Evolutionary conservation across 805 yeast species (phyloP).

Genomic region (Zygosaccharomyces siamensis): DNA sequence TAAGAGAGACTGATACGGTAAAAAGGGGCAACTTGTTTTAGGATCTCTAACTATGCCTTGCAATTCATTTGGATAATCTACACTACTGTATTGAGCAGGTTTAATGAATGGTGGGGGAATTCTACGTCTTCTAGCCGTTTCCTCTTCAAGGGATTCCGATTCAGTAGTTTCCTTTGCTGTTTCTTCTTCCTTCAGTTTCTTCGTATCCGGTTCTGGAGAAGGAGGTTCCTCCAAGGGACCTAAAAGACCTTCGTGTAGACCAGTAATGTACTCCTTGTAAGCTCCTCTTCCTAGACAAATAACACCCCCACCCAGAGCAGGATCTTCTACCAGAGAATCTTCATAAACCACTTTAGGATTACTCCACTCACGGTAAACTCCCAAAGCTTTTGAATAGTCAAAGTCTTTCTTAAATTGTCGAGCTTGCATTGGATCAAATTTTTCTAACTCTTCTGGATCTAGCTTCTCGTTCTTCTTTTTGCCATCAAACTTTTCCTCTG

Average conservation of each 20-base stretch:
- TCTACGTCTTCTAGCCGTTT: conserved; percentile 6
- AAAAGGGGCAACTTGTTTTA: conserved; percentile 43
- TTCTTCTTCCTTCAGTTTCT: conserved; percentile 1
- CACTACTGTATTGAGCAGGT: conserved; percentile 52
- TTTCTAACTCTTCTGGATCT: conserved; percentile 17
- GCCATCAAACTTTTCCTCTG: conserved; percentile 18
- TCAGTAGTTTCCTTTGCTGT: not conserved
- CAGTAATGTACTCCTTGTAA: conserved; percentile 83
- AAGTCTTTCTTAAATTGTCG: conserved; percentile 28
- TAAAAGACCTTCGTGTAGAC: conserved; percentile 89
- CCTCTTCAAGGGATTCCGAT: conserved; percentile 8
- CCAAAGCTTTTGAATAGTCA: conserved; percentile 48
- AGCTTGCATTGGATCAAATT: conserved; percentile 24
- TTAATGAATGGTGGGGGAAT: conserved; percentile 61
- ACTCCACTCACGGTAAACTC: conserved; percentile 44
- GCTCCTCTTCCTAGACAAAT: conserved; percentile 95
- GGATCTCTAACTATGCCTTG: conserved; percentile 35
- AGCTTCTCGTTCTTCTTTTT: conserved; percentile 7
- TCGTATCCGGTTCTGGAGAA: conserved; percentile 18
- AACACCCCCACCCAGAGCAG: conserved; percentile 69
- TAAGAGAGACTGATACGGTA: conserved; percentile 72
- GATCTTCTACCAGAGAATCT: conserved; percentile 44
- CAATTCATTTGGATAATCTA: conserved; percentile 58
- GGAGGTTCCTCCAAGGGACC: conserved; percentile 73
- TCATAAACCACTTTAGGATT: conserved; percentile 37